Percentiles rank a stretch among this genome's conserved stretches.
These are phyloP conservation scores for Ajuga reptans DNA, from an alignment of 305 asterid genomes.

Conservation along the genomic window DNA sequence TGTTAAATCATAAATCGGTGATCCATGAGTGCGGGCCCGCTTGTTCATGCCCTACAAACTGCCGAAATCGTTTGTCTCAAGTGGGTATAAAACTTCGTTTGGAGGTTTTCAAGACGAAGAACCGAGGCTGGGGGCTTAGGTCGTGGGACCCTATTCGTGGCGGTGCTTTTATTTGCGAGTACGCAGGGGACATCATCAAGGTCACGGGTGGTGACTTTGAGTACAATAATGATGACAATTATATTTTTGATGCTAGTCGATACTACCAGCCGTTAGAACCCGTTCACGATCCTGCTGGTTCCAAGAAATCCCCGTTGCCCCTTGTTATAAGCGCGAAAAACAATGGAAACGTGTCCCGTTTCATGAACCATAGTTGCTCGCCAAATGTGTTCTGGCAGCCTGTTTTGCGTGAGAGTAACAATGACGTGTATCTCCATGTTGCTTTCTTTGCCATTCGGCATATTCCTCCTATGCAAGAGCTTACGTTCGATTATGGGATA, in stretches of 20 bases:
- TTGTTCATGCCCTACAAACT: slow-evolving; percentile 62
- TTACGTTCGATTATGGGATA: slow-evolving; percentile 67
- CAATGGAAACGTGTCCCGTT: slow-evolving; percentile 76
- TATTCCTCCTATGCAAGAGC: slow-evolving; percentile 89
- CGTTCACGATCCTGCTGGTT: slow-evolving; percentile 27
- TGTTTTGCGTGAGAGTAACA: slow-evolving; percentile 56
- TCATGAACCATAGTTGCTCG: slow-evolving; percentile 83
- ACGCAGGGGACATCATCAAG: slow-evolving; percentile 64
- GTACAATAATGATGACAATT: slow-evolving; percentile 38
- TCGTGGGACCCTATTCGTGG: slow-evolving; percentile 89
- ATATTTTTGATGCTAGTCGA: slow-evolving; percentile 68
- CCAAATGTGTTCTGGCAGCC: slow-evolving; percentile 85
- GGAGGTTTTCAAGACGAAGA: slow-evolving; percentile 75
- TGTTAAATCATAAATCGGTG: slow-evolving; percentile 36
- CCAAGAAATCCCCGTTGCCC: slow-evolving; percentile 48
- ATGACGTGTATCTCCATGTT: slow-evolving; percentile 53
- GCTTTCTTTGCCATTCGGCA: slow-evolving; percentile 71
- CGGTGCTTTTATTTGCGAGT: slow-evolving; percentile 72
- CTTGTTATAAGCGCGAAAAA: slow-evolving; percentile 60
- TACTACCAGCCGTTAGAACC: slow-evolving; percentile 46
- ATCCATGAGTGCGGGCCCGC: slow-evolving; percentile 64
- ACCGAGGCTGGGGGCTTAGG: slow-evolving; percentile 91
- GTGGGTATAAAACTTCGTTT: slow-evolving; percentile 56
- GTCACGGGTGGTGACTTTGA: slow-evolving; percentile 33
- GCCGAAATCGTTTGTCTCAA: slow-evolving; percentile 66